phyloP scores from a whole-genome alignment of 2,329 filamentous ascomycete genomes.

The Chrysoporthe austroafricana region DNA sequence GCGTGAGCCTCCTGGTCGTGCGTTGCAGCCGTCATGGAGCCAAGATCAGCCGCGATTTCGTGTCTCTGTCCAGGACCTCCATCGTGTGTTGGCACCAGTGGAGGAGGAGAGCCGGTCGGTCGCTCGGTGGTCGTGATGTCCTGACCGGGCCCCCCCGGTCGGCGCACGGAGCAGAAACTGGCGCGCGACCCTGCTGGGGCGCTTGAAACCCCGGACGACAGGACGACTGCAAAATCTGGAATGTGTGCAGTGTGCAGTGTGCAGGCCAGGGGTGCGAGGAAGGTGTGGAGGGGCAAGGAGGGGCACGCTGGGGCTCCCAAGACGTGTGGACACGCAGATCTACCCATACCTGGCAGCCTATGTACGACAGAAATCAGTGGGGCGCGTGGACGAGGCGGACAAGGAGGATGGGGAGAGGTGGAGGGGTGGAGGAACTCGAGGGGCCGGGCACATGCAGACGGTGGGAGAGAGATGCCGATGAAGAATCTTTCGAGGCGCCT shows the following conservation, averaged over 20 bases:
- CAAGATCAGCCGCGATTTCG: constrained; percentile 8
- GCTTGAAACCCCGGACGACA: constrained; percentile 18
- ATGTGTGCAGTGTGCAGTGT: constrained; percentile 3
- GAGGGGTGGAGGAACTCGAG: constrained; percentile 4
- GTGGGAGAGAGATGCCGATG: background rate
- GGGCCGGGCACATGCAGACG: constrained; percentile 23
- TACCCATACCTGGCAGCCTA: background rate
- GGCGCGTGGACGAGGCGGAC: constrained; percentile 11
- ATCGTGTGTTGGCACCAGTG: constrained; percentile 16
- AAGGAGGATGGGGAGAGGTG: constrained; percentile 8
- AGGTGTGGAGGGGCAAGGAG: constrained; percentile 17
- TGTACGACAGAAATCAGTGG: constrained; percentile 25
- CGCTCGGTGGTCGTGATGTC: background rate
- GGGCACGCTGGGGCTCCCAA: background rate
- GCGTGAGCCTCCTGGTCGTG: background rate
- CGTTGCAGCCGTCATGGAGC: constrained; percentile 10
- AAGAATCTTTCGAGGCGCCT: background rate
- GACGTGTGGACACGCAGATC: background rate
- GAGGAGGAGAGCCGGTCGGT: constrained; percentile 3
- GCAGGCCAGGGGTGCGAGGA: constrained; percentile 6
- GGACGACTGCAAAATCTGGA: constrained; percentile 24
- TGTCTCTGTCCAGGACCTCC: constrained; percentile 3
- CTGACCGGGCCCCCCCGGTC: constrained; percentile 10
- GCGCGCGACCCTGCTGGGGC: constrained; percentile 15
- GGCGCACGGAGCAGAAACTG: constrained; percentile 25